Percentiles rank a stretch among this genome's conserved stretches.
phyloP scores from a whole-genome alignment of 192 early-diverging fungal species.

The Backusella luteola region DNA sequence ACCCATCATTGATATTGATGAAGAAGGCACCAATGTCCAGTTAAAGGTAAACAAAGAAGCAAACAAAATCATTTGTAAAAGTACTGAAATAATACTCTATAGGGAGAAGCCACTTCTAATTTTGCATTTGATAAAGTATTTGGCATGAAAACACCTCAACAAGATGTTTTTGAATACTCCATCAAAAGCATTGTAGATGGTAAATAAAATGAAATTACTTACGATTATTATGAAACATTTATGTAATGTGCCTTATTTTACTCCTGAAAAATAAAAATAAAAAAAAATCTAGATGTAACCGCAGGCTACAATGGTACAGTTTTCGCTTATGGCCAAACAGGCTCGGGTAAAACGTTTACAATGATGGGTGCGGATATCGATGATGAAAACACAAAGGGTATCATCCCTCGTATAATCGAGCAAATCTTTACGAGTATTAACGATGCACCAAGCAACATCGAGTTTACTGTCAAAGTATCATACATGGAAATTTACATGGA shows the following conservation, averaged over 20 bases:
- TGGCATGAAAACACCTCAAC: constrained; percentile 76
- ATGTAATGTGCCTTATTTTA: not conserved
- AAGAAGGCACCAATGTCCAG: constrained; percentile 63
- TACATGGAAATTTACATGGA: constrained; percentile 99
- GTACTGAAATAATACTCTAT: not conserved
- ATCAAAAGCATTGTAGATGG: constrained; percentile 92
- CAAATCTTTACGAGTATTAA: constrained; percentile 92
- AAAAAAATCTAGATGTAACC: constrained; percentile 19
- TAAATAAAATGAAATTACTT: constrained; percentile 23
- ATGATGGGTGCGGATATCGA: constrained; percentile 98
- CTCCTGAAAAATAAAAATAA: not conserved
- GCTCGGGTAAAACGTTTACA: constrained; percentile 95
- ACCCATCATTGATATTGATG: constrained; percentile 79
- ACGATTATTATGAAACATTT: not conserved
- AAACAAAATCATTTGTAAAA: constrained; percentile 41
- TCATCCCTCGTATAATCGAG: constrained; percentile 97
- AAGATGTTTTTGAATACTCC: constrained; percentile 87
- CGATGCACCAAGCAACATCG: constrained; percentile 87
- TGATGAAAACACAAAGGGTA: constrained; percentile 84
- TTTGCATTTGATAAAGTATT: constrained; percentile 95
- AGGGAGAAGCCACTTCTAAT: constrained; percentile 36
- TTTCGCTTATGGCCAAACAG: constrained; percentile 99
- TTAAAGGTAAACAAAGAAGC: constrained; percentile 36
- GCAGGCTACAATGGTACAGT: constrained; percentile 98
- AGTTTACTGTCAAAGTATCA: constrained; percentile 97